These are phyloP conservation scores for Marasmius tenuissimus DNA, from an alignment of 1,284 basidiomycete genomes.

Conservation along the genomic window DNA sequence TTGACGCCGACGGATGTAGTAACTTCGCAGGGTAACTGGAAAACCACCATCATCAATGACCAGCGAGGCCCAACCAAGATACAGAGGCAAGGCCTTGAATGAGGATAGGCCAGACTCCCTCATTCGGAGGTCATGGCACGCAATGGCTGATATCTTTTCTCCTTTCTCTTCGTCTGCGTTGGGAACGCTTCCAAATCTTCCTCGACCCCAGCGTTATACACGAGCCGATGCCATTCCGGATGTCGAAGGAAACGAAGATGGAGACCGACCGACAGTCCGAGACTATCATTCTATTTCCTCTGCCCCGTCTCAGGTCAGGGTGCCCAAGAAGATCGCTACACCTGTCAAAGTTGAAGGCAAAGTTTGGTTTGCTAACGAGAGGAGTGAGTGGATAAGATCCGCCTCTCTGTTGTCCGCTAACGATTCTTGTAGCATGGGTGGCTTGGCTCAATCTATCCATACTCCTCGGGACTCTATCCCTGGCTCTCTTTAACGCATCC, in stretches of 20 bases:
- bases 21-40: too few species aligned
- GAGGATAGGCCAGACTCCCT: conserved; percentile 25
- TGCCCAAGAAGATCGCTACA: conserved; percentile 87
- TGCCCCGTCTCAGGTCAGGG: conserved; percentile 57
- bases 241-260: conserved; percentile 47
- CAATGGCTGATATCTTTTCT: conserved; percentile 55
- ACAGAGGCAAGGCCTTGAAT: conserved; percentile 1
- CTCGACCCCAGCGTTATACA: conserved; percentile 59
- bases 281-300: conserved; percentile 73
- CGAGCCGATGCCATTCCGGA: conserved; percentile 72
- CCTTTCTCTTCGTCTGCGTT: conserved; percentile 75
- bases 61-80: not conserved
- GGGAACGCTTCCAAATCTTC: conserved; percentile 59
- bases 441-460: conserved; percentile 88
- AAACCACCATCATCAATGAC: not conserved
- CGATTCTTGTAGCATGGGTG: conserved; percentile 69
- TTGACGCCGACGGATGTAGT: too few species aligned
- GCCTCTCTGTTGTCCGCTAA: not conserved
- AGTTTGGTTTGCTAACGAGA: conserved; percentile 99
- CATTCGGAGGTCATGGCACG: conserved; percentile 52
- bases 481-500: conserved; percentile 89
- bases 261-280: conserved; percentile 57
- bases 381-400: conserved; percentile 58
- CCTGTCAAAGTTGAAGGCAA: conserved; percentile 95
- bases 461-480: conserved; percentile 81